Percentiles rank a stretch among this genome's conserved stretches.
Conservation (phyloP, 768 basidiomycete species). For the Boletales sp. region DNA sequence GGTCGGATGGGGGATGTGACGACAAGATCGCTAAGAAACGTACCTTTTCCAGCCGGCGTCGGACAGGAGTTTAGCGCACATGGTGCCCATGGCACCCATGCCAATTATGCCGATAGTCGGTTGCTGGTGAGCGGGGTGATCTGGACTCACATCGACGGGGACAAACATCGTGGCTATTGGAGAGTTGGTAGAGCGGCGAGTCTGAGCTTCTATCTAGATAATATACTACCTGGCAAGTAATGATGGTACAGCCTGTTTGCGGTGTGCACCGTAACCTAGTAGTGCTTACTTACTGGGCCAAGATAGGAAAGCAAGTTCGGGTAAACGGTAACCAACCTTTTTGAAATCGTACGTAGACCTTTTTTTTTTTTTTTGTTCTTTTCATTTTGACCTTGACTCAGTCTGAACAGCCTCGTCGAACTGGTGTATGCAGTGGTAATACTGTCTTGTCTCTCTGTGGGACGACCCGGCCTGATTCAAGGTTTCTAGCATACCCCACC, state of each 20-base stretch:
- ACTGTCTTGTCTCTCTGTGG: too few species aligned
- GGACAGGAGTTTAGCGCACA: conserved; percentile 83
- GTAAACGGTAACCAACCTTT: too few species aligned
- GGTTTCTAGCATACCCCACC: conserved; percentile 7
- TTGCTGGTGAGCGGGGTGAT: conserved; percentile 45
- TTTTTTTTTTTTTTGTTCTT: too few species aligned
- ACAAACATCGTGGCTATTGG: conserved; percentile 10
- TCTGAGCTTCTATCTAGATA: neutral
- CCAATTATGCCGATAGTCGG: conserved; percentile 89
- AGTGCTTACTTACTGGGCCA: too few species aligned
- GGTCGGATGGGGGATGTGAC: too few species aligned
- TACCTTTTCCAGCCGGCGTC: conserved; percentile 86
- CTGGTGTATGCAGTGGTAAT: conserved; percentile 18
- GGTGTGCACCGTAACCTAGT: too few species aligned
- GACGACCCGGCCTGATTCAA: too few species aligned
- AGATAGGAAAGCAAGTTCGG: too few species aligned
- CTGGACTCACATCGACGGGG: conserved; percentile 27
- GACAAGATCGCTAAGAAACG: neutral
- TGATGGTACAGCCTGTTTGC: too few species aligned
- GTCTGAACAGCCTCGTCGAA: conserved; percentile 5
- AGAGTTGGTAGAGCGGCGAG: neutral
- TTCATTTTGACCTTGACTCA: too few species aligned
- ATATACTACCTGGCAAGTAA: too few species aligned
- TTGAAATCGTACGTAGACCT: too few species aligned
- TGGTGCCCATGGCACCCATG: conserved; percentile 96